Base-by-base conservation (phyloP, 306 rosid species). In the Carpinus viminea region DNA sequence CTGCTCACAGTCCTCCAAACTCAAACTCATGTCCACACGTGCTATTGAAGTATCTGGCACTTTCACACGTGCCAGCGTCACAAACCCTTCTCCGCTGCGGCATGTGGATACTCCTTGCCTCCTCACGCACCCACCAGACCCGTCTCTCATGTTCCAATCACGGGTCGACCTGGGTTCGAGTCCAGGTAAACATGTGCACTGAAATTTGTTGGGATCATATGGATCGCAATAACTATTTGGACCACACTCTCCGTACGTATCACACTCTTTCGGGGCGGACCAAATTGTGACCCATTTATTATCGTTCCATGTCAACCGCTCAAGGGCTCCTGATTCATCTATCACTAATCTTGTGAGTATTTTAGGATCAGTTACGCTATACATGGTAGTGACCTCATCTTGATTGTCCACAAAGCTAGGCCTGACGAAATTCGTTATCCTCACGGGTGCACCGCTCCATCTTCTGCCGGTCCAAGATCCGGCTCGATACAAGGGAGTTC, bases 51-150 rank as follows among this genome's bases (percentile, higher is more conserved):
- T 84, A 56, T 92, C 93, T 0, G 97, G 96, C n/a, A 84, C 85
- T 80, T 93, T 93, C 69, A 93, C 86, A 59, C 50, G 79, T 7
- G 68, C 21, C 48, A 89, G 20, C 74, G 60, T 79, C 82, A 89
- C 90, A 46, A 93, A 93, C 68, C 98, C 97, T 57, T 93, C 98
- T 2, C 93, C 91, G 17, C 76, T 89, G 0, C 68, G 3, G 55
- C 98, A 93, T 83, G 88, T 89, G 20, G 89, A 86, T n/a, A 15
- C 83, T 12, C 85, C 88, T 0, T 64, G 12, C 55, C 74, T 87
- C 76, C 91, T 82, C 43, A 81, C 76, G 65, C 97, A 93, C 79
- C 98, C 98, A 36, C 86, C 90, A 7, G 88, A 76, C 56, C 83
- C 80, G 26, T 88, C 91, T 77, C 97, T 81, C 1, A 86, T 31